Evolutionary conservation across 2,329 filamentous ascomycete species (phyloP).

Genomic region (Talaromyces amestolkiae): DNA sequence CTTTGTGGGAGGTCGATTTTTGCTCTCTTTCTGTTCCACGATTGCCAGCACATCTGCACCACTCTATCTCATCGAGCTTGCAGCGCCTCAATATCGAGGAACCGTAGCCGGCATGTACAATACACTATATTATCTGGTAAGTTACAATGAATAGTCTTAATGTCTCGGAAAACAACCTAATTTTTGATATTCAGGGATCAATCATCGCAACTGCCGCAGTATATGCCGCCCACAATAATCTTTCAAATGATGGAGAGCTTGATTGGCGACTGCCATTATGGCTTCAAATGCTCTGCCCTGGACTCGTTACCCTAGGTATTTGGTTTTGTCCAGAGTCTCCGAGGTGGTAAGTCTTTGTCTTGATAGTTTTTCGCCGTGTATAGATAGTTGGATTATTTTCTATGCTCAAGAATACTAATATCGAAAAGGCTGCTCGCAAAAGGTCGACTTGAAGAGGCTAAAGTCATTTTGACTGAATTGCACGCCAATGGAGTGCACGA

Average conservation of each 20-base stretch:
- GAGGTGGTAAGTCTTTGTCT: too few relatives aligned
- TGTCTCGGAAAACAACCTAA: too few relatives aligned
- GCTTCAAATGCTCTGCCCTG: conserved; percentile 22
- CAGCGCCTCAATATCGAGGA: conserved; percentile 60
- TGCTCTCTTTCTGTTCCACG: conserved; percentile 33
- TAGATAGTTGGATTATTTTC: too few relatives aligned
- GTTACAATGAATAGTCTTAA: too few relatives aligned
- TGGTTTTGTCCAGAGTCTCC: conserved; percentile 1
- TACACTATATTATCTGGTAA: conserved; percentile 21
- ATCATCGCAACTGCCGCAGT: conserved; percentile 18
- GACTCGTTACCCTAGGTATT: conserved; percentile 19
- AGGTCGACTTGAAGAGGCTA: conserved; percentile 26
- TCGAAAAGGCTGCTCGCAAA: conserved; percentile 19
- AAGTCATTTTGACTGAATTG: conserved; percentile 40
- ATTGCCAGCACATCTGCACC: conserved; percentile 54
- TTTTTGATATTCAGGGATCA: background rate
- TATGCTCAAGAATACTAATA: too few relatives aligned
- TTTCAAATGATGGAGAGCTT: conserved; percentile 1
- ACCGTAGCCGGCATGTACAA: conserved; percentile 37
- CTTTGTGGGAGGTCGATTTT: conserved; percentile 13
- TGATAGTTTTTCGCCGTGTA: too few relatives aligned
- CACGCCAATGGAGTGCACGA: conserved; percentile 44
- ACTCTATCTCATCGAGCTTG: conserved; percentile 60
- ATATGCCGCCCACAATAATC: too few relatives aligned
- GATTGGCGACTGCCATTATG: conserved; percentile 21